Evolutionary conservation across 2,329 filamentous ascomycete species (phyloP).

Genomic region (Lecanosticta acicola): DNA sequence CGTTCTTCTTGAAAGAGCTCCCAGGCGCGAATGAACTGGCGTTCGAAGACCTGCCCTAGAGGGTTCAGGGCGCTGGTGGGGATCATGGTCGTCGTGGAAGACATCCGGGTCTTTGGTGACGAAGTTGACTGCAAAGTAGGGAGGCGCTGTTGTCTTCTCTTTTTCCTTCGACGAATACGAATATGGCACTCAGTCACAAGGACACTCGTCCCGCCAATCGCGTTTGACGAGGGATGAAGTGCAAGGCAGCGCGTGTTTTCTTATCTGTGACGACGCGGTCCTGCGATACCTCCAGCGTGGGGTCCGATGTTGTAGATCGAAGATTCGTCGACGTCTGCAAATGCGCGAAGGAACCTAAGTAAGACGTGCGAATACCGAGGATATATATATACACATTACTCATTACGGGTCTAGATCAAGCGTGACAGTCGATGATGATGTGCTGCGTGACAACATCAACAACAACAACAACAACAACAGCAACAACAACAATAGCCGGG

Average conservation of each 20-base stretch:
- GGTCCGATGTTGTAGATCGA: not conserved
- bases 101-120: not conserved
- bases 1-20: constrained; percentile 10
- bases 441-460: not conserved
- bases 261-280: not conserved
- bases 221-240: not conserved
- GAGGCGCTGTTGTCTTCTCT: too few species aligned
- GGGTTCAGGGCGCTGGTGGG: constrained; percentile 12
- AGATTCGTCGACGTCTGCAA: too few species aligned
- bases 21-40: constrained; percentile 12
- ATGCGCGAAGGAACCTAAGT: too few species aligned
- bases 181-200: too few species aligned
- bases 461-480: too few species aligned
- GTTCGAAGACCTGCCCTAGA: constrained; percentile 13
- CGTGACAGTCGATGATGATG: not conserved
- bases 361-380: too few species aligned
- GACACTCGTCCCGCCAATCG: not conserved
- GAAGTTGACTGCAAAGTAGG: too few species aligned
- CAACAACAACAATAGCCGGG: not conserved
- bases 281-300: not conserved
- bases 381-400: not conserved
- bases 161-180: too few species aligned
- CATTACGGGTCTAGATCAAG: too few species aligned
- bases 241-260: not conserved
- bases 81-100: constrained; percentile 1